Base-by-base conservation (phyloP, 2,329 filamentous ascomycete species). In the Colletotrichum sp. region DNA sequence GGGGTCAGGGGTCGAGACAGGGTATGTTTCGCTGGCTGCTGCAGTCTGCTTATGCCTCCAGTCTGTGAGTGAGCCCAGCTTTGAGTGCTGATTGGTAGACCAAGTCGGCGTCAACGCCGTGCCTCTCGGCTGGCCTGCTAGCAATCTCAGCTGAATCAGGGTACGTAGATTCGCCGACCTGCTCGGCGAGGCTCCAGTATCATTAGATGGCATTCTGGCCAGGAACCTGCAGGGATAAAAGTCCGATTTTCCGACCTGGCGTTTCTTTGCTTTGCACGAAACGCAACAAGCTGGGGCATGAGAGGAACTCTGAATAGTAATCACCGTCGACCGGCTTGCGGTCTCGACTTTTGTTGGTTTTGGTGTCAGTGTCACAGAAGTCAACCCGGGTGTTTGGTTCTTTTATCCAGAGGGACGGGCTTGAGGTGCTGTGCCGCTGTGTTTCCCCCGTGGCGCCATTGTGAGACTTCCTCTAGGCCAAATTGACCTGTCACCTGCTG, bases 101-200 rank as follows among this genome's bases (percentile, higher is more conserved):
- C 24, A 26, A 36, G 57, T 59, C 24, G 59, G 30, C 59, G 44
- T 74, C 44, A 24, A 28, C 30, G 55, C 49, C 44, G 34, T 49
- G 72, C 72, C 73, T 59, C 70, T 76, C 64, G 64, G 64, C 68
- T 64, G 70, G 73, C n/a, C 59, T 64, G 16, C 49, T 24, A 32
- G 52, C 57, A 60, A 59, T 68, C 44, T 76, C 74, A 74, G 73
- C 73, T 76, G 73, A 73, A 68, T 36, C 64, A 8, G 26, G 49
- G 73, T 73, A 68, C 62, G 69, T 76, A 68, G n/a, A 52, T 21
- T 64, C 21, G 26, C 60, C 28, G 44, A 30, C 66, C 44, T 24
- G 44, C 34, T 72, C 34, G 34, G 32, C 26, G 24, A 63, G 57
- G 49, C 34, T 26, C n/a, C 44, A 52, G 44, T 12, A 52, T 52